These are phyloP conservation scores for Physcomitrium patens DNA, from an alignment of 225 moss, liverwort and hornwort species.

Conservation along the genomic window DNA sequence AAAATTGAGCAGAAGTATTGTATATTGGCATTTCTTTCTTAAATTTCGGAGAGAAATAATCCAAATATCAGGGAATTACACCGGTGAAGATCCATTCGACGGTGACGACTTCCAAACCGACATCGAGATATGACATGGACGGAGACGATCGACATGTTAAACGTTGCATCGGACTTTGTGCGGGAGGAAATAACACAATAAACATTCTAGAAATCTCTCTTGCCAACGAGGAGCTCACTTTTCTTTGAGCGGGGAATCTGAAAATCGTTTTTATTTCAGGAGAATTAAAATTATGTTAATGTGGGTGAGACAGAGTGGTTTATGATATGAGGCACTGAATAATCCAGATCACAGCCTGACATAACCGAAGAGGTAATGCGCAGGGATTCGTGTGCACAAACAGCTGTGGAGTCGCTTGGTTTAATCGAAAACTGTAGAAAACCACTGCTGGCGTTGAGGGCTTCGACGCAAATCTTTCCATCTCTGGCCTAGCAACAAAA, in stretches of 20 bases:
- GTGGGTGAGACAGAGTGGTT: background rate
- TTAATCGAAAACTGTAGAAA: background rate
- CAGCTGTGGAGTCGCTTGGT: background rate
- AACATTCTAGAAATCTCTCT: too few species aligned
- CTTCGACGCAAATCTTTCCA: background rate
- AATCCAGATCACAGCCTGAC: background rate
- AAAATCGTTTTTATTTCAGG: background rate
- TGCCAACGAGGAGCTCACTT: too few species aligned
- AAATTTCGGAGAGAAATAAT: too few species aligned
- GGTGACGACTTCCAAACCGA: constrained; percentile 27
- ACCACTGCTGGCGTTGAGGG: constrained; percentile 8
- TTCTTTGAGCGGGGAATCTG: too few species aligned
- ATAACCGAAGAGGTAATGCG: background rate
- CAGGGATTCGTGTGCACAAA: background rate
- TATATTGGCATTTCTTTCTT: background rate
- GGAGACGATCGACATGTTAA: constrained; percentile 3
- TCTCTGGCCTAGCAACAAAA: background rate
- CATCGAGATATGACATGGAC: constrained; percentile 35
- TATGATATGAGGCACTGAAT: too few species aligned
- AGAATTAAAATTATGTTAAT: constrained; percentile 16
- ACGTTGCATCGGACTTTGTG: too few species aligned
- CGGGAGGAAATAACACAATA: too few species aligned
- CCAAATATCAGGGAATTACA: background rate
- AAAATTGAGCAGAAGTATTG: constrained; percentile 9
- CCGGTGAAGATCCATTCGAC: background rate